Percentiles rank a stretch among this genome's conserved stretches.
These are phyloP conservation scores for Calycina marina DNA, from an alignment of 2,329 filamentous ascomycete genomes.

Conservation along the genomic window DNA sequence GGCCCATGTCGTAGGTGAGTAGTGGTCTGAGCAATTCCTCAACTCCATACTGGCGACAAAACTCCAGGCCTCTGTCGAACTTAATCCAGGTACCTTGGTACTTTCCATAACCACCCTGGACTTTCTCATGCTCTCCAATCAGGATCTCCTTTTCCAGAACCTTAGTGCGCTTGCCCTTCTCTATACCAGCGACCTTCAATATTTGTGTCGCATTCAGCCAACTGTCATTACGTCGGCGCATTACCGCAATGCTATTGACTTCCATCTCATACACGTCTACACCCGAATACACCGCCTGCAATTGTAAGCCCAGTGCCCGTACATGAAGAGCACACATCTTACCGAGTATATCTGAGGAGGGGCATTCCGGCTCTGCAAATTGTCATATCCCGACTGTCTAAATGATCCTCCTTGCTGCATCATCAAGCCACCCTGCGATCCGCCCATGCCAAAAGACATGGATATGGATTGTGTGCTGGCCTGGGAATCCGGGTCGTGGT, in stretches of 20 bases:
- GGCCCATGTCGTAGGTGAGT: slow-evolving; percentile 66
- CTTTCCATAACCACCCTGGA: slow-evolving; percentile 95
- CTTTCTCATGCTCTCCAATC: slow-evolving; percentile 93
- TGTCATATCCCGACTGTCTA: slow-evolving; percentile 17
- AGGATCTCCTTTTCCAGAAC: slow-evolving; percentile 96
- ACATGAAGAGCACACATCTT: slow-evolving; percentile 15
- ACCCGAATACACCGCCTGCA: slow-evolving; percentile 76
- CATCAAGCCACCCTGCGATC: slow-evolving; percentile 21
- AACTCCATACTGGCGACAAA: slow-evolving; percentile 69
- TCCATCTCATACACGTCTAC: slow-evolving; percentile 99
- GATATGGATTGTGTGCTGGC: slow-evolving; percentile 5
- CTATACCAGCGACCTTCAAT: slow-evolving; percentile 89
- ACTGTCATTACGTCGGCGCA: slow-evolving; percentile 87
- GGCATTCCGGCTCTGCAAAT: slow-evolving; percentile 14
- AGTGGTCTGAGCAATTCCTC: slow-evolving; percentile 63
- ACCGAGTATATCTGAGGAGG: slow-evolving; percentile 49
- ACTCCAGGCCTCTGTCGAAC: slow-evolving; percentile 80
- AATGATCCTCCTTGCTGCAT: slow-evolving; percentile 21
- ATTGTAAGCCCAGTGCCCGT: slow-evolving; percentile 6
- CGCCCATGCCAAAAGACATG: slow-evolving; percentile 24
- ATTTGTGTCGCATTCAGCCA: slow-evolving; percentile 99
- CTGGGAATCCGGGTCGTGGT: slow-evolving; percentile 10
- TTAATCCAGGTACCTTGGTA: slow-evolving; percentile 99
- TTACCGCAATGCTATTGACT: slow-evolving; percentile 81
- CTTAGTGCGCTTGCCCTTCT: slow-evolving; percentile 95